Conservation (phyloP, 768 basidiomycete species). For the Pleurotus pulmonarius region DNA sequence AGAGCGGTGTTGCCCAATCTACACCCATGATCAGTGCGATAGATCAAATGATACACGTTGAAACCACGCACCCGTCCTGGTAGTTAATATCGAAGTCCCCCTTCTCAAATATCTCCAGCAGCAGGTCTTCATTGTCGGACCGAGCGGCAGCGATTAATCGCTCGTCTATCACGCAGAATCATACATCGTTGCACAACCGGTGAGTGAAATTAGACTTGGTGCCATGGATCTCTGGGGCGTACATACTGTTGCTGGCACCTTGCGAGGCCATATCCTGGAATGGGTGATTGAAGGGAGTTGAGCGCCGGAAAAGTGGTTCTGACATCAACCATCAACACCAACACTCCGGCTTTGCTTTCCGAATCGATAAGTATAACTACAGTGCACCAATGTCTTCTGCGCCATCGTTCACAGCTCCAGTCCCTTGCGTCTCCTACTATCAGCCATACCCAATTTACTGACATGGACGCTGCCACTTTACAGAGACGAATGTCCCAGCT, state of each 20-base stretch:
- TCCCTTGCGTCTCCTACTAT: neutral
- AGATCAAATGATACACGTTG: constrained; percentile 2
- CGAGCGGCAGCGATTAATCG: constrained; percentile 71
- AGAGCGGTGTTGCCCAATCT: constrained; percentile 79
- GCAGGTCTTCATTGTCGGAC: constrained; percentile 64
- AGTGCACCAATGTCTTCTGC: neutral
- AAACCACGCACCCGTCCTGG: constrained; percentile 63
- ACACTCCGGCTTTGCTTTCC: neutral
- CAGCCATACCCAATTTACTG: neutral
- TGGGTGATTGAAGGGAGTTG: constrained; percentile 13
- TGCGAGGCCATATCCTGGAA: constrained; percentile 4
- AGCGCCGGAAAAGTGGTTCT: constrained; percentile 10
- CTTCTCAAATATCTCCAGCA: constrained; percentile 56
- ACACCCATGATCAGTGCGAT: constrained; percentile 20
- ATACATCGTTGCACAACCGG: neutral
- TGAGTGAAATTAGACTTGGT: neutral
- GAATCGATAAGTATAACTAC: constrained; percentile 1
- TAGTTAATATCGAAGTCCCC: constrained; percentile 69
- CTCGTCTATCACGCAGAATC: constrained; percentile 46
- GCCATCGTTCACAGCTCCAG: neutral
- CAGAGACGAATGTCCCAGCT: constrained; percentile 3
- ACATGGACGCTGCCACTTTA: constrained; percentile 3
- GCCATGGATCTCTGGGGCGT: neutral
- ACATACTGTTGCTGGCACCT: constrained; percentile 30
- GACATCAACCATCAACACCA: neutral